Conservation (phyloP, 1,284 basidiomycete genomes). For the Malassezia nana region DNA sequence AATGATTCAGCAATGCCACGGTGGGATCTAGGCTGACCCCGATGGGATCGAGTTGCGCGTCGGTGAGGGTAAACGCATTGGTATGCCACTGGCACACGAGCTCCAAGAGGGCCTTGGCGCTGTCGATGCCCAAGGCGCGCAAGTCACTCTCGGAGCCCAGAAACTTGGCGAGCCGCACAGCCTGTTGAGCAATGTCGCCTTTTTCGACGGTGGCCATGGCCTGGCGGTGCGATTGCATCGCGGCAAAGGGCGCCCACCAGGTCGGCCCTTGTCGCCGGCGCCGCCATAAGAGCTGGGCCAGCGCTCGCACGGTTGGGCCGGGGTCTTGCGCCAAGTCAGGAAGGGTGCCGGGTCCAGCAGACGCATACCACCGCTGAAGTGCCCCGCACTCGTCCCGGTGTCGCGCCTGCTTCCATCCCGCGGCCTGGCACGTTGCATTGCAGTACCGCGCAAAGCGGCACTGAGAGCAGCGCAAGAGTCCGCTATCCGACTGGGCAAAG, state of each 20-base stretch:
- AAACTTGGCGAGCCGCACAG: slow-evolving; percentile 58
- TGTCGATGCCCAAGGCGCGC: slow-evolving; percentile 58
- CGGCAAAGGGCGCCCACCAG: background rate
- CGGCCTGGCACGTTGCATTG: slow-evolving; percentile 10
- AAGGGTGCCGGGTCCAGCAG: background rate
- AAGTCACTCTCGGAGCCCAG: slow-evolving; percentile 46
- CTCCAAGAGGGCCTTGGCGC: slow-evolving; percentile 59
- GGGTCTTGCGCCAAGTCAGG: slow-evolving; percentile 1
- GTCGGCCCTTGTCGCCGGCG: background rate
- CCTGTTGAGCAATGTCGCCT: slow-evolving; percentile 46
- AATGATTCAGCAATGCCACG: slow-evolving; percentile 76
- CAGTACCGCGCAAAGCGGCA: slow-evolving; percentile 18
- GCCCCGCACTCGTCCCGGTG: slow-evolving; percentile 18
- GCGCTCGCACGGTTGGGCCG: slow-evolving; percentile 7
- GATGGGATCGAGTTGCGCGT: slow-evolving; percentile 55
- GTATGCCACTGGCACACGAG: slow-evolving; percentile 65
- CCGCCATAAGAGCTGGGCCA: slow-evolving; percentile 17
- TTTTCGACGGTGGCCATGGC: background rate
- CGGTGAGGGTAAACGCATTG: slow-evolving; percentile 74
- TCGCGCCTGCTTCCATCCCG: slow-evolving; percentile 4
- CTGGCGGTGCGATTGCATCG: slow-evolving; percentile 9
- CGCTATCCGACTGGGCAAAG: background rate
- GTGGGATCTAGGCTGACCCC: slow-evolving; percentile 70
- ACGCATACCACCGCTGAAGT: slow-evolving; percentile 3
- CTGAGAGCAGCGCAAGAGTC: slow-evolving; percentile 10